Conservation (phyloP, 202 grass and related monocot species). For the Elaeis oleifera region DNA sequence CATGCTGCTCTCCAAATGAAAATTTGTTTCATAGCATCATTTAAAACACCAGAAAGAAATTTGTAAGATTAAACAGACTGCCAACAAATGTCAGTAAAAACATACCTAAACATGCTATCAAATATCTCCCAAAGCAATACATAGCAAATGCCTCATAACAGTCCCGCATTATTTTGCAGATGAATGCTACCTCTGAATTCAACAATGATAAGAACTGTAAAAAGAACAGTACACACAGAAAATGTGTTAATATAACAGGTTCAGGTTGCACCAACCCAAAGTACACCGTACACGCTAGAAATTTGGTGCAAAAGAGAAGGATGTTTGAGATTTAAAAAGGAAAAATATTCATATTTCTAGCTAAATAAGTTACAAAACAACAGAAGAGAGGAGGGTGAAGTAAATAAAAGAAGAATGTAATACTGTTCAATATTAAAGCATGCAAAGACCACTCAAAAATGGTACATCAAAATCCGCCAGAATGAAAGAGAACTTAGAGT, state of each 20-base stretch:
- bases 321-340: no score
- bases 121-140: slow-evolving; percentile 99
- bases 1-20: no score
- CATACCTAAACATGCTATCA: slow-evolving; percentile 97
- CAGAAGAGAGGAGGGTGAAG: no score
- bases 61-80: slow-evolving; percentile 3
- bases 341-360: background rate
- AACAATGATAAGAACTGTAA: slow-evolving; percentile 85
- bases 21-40: no score
- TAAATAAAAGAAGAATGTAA: no score
- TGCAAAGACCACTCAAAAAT: no score
- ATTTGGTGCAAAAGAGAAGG: no score
- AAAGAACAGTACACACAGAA: background rate
- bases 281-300: no score
- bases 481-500: no score
- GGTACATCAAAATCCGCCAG: no score
- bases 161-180: slow-evolving; percentile 86
- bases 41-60: background rate
- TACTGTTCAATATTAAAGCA: no score
- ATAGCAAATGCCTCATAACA: slow-evolving; percentile 95
- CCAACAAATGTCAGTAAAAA: slow-evolving; percentile 6
- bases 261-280: background rate
- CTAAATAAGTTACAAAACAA: no score
- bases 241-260: background rate
- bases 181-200: slow-evolving; percentile 69